phyloP scores from a whole-genome alignment of 495 filamentous ascomycete genomes.

The Penicillium goetzii region DNA sequence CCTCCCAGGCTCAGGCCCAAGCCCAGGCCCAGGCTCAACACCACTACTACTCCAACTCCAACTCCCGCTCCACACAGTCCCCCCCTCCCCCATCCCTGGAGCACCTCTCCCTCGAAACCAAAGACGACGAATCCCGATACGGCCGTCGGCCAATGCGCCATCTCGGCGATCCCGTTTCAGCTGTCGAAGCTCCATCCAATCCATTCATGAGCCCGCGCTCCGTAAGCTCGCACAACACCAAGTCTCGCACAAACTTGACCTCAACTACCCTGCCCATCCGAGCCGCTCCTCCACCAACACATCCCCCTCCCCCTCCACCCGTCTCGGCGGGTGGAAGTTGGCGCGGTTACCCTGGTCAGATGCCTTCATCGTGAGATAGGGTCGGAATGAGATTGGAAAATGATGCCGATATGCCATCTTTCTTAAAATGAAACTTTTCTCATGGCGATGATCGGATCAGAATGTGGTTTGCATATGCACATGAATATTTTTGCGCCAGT shows the following conservation, averaged over 20 bases:
- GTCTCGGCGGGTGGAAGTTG: slow-evolving; percentile 38
- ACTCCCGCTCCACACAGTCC: slow-evolving; percentile 34
- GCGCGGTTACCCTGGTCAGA: slow-evolving; percentile 36
- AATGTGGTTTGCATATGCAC: slow-evolving; percentile 19
- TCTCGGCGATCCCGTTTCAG: slow-evolving; percentile 43
- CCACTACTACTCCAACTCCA: slow-evolving; percentile 33
- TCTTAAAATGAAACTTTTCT: slow-evolving; percentile 6
- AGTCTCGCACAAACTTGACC: slow-evolving; percentile 42
- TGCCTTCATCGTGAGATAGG: slow-evolving; percentile 23
- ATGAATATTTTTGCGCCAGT: slow-evolving; percentile 11
- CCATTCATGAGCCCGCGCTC: slow-evolving; percentile 44
- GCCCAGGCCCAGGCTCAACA: slow-evolving; percentile 21
- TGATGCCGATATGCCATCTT: slow-evolving; percentile 9
- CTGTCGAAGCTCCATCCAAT: slow-evolving; percentile 40
- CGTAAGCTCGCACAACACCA: slow-evolving; percentile 44
- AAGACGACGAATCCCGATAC: slow-evolving; percentile 39
- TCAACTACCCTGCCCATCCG: slow-evolving; percentile 48
- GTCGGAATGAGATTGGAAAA: neutral
- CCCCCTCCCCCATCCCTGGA: slow-evolving; percentile 44
- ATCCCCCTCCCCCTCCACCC: slow-evolving; percentile 46
- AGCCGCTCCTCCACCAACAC: slow-evolving; percentile 46
- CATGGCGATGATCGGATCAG: slow-evolving; percentile 11
- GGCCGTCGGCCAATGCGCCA: slow-evolving; percentile 45
- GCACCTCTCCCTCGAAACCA: slow-evolving; percentile 46
- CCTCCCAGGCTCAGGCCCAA: slow-evolving; percentile 13